These are phyloP conservation scores for Vachellia collinsii DNA, from an alignment of 306 rosid species.

Conservation along the genomic window DNA sequence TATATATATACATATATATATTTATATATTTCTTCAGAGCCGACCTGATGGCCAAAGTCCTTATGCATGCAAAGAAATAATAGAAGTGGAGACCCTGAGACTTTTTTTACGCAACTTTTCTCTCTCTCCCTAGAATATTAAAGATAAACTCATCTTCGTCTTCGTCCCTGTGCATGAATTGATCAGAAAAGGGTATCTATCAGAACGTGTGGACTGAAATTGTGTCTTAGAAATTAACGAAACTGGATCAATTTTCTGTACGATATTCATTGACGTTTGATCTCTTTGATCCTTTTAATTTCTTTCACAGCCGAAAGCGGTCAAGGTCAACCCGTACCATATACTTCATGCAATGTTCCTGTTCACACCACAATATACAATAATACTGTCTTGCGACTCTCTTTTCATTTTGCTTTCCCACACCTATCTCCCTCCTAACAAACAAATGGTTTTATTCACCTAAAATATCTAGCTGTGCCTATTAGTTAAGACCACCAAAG, in stretches of 20 bases:
- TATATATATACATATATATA: not conserved
- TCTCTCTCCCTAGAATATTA: not conserved
- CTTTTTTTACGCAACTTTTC: not conserved
- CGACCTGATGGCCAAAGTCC: constrained; percentile 4
- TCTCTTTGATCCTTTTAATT: not conserved
- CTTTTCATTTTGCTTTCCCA: not conserved
- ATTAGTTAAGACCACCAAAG: too few species aligned
- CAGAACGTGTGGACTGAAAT: constrained; percentile 4
- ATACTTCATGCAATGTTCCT: not conserved
- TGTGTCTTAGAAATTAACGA: not conserved
- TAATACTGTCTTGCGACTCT: not conserved
- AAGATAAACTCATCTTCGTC: not conserved
- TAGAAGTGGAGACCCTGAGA: not conserved
- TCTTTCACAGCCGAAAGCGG: not conserved
- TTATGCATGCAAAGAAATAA: constrained; percentile 1
- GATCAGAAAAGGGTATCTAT: not conserved
- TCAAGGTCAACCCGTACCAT: not conserved
- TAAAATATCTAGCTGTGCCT: not conserved
- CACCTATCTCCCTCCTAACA: not conserved
- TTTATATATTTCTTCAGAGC: not conserved
- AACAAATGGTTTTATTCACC: not conserved
- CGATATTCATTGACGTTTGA: not conserved
- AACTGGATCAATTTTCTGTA: not conserved
- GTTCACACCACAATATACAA: not conserved
- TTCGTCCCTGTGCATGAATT: not conserved